These are phyloP conservation scores for Ganoderma multipileum DNA, from an alignment of 1,284 basidiomycete genomes.

Conservation along the genomic window DNA sequence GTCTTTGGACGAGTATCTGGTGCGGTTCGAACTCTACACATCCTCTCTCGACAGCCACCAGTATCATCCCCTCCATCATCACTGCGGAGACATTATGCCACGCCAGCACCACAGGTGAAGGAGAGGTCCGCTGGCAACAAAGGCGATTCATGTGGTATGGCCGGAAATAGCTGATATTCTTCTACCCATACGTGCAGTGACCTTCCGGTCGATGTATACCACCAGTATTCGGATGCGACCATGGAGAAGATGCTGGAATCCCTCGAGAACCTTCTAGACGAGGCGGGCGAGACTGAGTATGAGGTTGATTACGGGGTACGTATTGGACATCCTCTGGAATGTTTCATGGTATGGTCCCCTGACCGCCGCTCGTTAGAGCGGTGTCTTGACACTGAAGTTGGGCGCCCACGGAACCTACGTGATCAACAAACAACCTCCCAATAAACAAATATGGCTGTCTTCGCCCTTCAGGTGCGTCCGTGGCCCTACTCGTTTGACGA, in stretches of 20 bases:
- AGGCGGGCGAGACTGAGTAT: conserved; percentile 58
- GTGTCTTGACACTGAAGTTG: conserved; percentile 89
- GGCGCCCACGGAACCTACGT: conserved; percentile 94
- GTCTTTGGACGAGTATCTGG: conserved; percentile 3
- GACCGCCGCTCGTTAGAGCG: conserved; percentile 58
- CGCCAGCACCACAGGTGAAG: conserved; percentile 42
- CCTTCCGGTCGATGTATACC: conserved; percentile 76
- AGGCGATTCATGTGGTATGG: conserved; percentile 26
- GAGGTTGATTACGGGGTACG: conserved; percentile 96
- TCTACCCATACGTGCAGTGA: conserved; percentile 37
- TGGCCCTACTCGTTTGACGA: neutral
- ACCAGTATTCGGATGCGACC: conserved; percentile 78
- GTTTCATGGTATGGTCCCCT: conserved; percentile 22
- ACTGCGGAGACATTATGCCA: conserved; percentile 35
- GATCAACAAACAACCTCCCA: conserved; percentile 99
- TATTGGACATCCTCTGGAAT: conserved; percentile 24
- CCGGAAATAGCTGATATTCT: conserved; percentile 17
- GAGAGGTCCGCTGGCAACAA: conserved; percentile 34
- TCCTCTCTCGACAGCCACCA: neutral
- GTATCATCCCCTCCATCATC: neutral
- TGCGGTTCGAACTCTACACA: conserved; percentile 10
- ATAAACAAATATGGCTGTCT: conserved; percentile 98
- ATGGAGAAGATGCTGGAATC: conserved; percentile 87
- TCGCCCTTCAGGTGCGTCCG: conserved; percentile 66
- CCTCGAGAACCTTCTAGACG: conserved; percentile 83